phyloP scores from a whole-genome alignment of 73 alveolate genomes.

The Uronychia setigera region DNA sequence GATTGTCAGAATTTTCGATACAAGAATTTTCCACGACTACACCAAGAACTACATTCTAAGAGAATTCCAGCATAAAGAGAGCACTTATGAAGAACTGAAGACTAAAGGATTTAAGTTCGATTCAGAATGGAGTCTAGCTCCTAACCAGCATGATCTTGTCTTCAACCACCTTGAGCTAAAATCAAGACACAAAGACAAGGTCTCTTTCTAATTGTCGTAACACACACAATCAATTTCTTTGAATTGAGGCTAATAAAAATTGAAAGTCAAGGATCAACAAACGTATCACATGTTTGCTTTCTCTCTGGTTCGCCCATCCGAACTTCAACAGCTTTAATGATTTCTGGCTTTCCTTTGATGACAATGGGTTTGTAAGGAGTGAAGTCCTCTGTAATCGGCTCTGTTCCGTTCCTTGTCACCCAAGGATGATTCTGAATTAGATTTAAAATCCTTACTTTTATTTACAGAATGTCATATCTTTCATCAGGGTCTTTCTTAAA shows the following conservation, averaged over 20 bases:
- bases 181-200: constrained; percentile 67
- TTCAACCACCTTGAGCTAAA: constrained; percentile 72
- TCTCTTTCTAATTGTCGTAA: constrained; percentile 63
- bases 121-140: constrained; percentile 86
- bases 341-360: too few species aligned
- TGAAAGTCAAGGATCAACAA: too few species aligned
- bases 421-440: too few species aligned
- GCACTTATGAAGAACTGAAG: constrained; percentile 83
- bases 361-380: too few species aligned
- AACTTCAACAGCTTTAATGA: too few species aligned
- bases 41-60: constrained; percentile 81
- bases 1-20: constrained; percentile 92
- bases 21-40: constrained; percentile 96
- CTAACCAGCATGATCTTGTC: constrained; percentile 85
- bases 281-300: too few species aligned
- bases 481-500: background rate
- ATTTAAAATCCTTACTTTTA: background rate
- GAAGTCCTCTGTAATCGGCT: too few species aligned
- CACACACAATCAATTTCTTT: too few species aligned
- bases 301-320: too few species aligned
- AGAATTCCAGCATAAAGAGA: constrained; percentile 85
- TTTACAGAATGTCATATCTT: background rate
- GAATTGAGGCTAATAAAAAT: too few species aligned
- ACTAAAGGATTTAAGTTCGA: constrained; percentile 79
- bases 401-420: too few species aligned